Conservation (phyloP, 495 filamentous ascomycete genomes). For the Daldinia concentrica region DNA sequence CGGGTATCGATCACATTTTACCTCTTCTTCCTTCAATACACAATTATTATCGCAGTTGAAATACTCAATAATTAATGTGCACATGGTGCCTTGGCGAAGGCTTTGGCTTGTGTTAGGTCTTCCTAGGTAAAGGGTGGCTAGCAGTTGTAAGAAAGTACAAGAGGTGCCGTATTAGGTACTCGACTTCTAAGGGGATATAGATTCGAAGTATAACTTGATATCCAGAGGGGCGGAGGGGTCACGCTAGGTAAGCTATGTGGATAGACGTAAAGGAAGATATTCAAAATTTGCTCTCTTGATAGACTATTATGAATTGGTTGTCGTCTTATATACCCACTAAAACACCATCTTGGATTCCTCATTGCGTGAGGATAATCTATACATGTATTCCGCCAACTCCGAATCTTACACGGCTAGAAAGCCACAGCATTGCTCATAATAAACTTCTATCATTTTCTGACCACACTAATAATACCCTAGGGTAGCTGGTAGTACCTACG, state of each 20-base stretch:
- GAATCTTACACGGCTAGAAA: background rate
- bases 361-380: background rate
- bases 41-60: constrained; percentile 12
- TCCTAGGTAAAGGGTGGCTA: background rate
- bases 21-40: background rate
- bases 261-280: background rate
- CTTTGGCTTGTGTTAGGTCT: background rate
- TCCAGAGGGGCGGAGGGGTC: background rate
- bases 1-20: background rate
- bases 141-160: background rate
- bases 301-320: background rate
- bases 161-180: background rate
- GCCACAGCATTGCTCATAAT: background rate
- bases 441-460: background rate
- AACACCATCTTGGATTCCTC: background rate
- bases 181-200: background rate
- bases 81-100: background rate
- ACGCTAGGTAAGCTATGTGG: background rate
- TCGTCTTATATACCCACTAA: background rate
- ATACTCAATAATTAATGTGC: background rate
- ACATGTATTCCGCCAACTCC: background rate
- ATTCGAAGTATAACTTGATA: background rate
- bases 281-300: background rate
- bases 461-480: background rate
- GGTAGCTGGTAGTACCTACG: background rate